Evolutionary conservation across 805 yeast species (phyloP), one percentile per base, ranked within the genome.

Genomic region (Citeromyces nyonsensis): DNA sequence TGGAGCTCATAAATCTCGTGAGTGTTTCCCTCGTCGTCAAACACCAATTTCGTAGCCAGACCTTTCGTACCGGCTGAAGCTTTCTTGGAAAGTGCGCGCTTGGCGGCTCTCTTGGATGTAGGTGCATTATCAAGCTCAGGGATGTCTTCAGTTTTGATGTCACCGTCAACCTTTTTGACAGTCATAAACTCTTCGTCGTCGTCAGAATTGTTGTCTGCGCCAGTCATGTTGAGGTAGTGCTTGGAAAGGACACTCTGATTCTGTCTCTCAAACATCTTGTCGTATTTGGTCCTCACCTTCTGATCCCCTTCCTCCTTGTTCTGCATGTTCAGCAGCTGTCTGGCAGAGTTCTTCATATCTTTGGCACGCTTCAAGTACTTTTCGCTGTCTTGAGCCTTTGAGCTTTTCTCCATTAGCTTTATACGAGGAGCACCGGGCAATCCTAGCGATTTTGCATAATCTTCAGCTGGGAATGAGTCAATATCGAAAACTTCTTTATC

Each of bases 401-500:
- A 39, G 3, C 39, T 42, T 8, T 62, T 60, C 13, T 68, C 67
- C 40, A 61, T 56, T 35, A 88, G 66, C 49, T 83, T 85, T 44
- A 91, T 79, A 44, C 81, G 77, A 28, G 99, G 99, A 3, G 95
- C 95, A 34, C 96, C 95, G 1, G 97, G 95, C 28, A 91, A 64
- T 7, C 99, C 99, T 31, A 86, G 54, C 4, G 95, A 80, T 37
- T 69, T 69, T 4, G 99, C 97, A 53, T 62, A 85, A 35, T 69
- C 81, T 40, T 88, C 95, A 3, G 77, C 57, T 3, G 95, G 93
- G 3, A 88, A 49, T 31, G 72, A 70, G 9, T 74, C 80, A 26
- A 85, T 65, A 41, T 79, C 71, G 57, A 91, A 91, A 9, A 86
- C 75, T 26, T 75, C 80, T 51, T 84, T 84, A 48, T 88, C 95